Evolutionary conservation across 352 stramenopile species (phyloP), one percentile per base, ranked within the genome.

Genomic region (Globisporangium irregulare): DNA sequence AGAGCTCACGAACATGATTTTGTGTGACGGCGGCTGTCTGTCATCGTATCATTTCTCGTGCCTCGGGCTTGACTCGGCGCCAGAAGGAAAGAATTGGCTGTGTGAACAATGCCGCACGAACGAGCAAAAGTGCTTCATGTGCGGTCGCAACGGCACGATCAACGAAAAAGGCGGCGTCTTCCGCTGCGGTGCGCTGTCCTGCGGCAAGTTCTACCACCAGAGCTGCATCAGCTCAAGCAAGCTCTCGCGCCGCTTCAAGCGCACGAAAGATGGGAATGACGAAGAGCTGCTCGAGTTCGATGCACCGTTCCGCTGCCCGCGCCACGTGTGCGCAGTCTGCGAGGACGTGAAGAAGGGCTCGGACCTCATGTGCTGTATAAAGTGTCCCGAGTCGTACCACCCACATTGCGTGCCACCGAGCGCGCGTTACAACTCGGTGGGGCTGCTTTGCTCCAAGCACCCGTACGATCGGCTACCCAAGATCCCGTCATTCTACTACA

Each of bases 11-110:
- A 79, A 97, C 58, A 86, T 98, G 75, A 78, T 98, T 14, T 60
- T 98, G 58, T 98, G 95, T 62, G 93, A 98, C 73, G 94, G 93
- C n/a, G 76, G 80, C 1, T 98, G 95, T 67, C 71, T 93, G 34
- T 94, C 93, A 57, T 90, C 92, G 56, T 98, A 97, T 80, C 95
- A 98, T 71, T 91, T 95, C 27, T 90, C 84, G 27, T 98, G 95
- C 74, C 78, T 97, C 24, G 92, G 92, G 24, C 76, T 98, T 10
- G 78, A 90, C 2, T 67, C 74, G 1, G 77, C 80, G 24, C 84
- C 86, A 2, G 78, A 95, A 1, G 84, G 88, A 22, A 79, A 94
- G 59, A 55, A 84, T 32, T 98, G 93, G 92, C 73, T 97, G 5
- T 98, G 95, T 62, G 84, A 94, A 51, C 92, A 98, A 69, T 98